Evolutionary conservation across 192 early-diverging fungal species (phyloP).

Genomic region (Phycomyces nitens): DNA sequence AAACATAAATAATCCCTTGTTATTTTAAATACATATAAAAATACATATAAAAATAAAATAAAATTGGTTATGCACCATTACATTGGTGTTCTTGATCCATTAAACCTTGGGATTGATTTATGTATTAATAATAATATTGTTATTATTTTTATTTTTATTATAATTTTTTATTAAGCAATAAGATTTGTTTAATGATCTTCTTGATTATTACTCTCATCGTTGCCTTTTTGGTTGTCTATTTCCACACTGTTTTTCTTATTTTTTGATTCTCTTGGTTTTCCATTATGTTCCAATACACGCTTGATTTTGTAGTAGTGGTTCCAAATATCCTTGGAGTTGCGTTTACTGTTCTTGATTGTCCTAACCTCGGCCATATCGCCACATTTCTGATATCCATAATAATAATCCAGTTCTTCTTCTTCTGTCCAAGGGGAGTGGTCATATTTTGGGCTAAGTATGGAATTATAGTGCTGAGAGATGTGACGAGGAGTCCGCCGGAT

Average conservation of each 20-base stretch:
- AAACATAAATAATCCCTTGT: neutral
- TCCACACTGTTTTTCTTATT: neutral
- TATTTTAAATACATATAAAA: neutral
- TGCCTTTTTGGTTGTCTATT: too few species aligned
- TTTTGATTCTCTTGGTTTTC: neutral
- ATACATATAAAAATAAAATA: too few species aligned
- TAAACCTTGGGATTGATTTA: too few species aligned
- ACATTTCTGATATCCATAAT: neutral
- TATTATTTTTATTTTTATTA: too few species aligned
- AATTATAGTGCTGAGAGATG: slow-evolving; percentile 27
- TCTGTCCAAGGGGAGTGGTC: slow-evolving; percentile 25
- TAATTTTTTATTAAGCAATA: too few species aligned
- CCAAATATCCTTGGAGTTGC: slow-evolving; percentile 27
- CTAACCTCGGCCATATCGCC: slow-evolving; percentile 9
- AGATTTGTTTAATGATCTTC: too few species aligned
- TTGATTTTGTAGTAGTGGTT: slow-evolving; percentile 8
- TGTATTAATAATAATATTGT: too few species aligned
- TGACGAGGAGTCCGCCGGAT: slow-evolving; percentile 22
- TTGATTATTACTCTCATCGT: too few species aligned
- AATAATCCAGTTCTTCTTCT: slow-evolving; percentile 1
- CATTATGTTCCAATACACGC: neutral
- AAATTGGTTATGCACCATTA: too few species aligned
- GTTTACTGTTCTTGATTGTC: neutral
- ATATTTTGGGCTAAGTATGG: slow-evolving; percentile 6
- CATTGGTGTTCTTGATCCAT: too few species aligned